A percentile compares a stretch with the other conserved stretches of the same genome.
Evolutionary conservation across 139 green algal species (phyloP).

Genomic region (Auxenochlorella protothecoides): DNA sequence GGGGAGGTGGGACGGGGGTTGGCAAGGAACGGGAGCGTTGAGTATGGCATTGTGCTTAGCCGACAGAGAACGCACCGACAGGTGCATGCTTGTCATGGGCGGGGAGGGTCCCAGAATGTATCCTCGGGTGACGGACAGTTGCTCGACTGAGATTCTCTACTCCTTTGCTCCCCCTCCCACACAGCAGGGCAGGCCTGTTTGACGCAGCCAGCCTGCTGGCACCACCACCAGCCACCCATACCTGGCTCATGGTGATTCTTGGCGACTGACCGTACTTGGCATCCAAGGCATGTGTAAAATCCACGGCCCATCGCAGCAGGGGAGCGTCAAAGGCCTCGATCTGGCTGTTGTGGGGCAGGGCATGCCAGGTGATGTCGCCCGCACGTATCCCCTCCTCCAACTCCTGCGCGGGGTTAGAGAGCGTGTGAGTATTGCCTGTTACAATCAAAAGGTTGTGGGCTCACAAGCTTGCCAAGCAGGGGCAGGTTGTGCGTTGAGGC

Average conservation of each 20-base stretch:
- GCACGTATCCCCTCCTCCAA: background rate
- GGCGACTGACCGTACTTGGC: constrained; percentile 18
- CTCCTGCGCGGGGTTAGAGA: background rate
- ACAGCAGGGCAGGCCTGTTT: no score
- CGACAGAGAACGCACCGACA: no score
- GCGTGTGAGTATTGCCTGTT: no score
- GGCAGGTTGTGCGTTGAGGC: no score
- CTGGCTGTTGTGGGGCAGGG: constrained; percentile 48
- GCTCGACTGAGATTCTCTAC: no score
- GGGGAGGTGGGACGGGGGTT: background rate
- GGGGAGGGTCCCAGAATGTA: no score
- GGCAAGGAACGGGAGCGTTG: background rate
- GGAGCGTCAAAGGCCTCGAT: constrained; percentile 32
- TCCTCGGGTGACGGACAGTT: no score
- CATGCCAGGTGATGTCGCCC: constrained; percentile 41
- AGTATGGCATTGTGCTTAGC: no score
- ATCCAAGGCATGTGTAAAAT: constrained; percentile 44
- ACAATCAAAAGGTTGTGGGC: background rate
- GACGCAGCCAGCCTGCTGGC: no score
- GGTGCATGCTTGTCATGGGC: no score
- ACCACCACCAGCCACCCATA: background rate
- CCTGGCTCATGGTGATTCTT: constrained; percentile 41
- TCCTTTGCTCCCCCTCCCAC: no score
- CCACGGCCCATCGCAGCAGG: constrained; percentile 29
- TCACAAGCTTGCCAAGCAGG: background rate